These are phyloP conservation scores for Monosporascus sp. DNA, from an alignment of 2,329 filamentous ascomycete genomes.

Conservation along the genomic window DNA sequence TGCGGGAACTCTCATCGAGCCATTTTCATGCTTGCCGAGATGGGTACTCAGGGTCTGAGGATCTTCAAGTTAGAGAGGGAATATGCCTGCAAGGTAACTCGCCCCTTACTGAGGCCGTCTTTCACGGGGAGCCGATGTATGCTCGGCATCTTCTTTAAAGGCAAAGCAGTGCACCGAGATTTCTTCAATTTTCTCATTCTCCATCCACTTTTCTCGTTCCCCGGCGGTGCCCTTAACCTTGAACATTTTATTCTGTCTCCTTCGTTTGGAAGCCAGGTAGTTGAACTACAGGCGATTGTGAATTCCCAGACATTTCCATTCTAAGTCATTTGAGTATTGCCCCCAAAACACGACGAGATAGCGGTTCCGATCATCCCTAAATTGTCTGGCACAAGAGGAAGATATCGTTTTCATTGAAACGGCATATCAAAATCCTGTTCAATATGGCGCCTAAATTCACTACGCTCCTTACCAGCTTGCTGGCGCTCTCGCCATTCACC, in stretches of 20 bases:
- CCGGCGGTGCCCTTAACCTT: no score
- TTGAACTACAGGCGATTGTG: neutral
- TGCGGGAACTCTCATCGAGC: neutral
- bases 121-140: no score
- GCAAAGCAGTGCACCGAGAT: neutral
- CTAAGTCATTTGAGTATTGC: slow-evolving; percentile 5
- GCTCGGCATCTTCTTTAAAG: neutral
- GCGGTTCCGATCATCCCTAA: slow-evolving; percentile 5
- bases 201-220: neutral
- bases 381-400: slow-evolving; percentile 21
- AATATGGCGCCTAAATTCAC: slow-evolving; percentile 25
- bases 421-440: slow-evolving; percentile 2
- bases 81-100: neutral
- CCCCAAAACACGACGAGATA: neutral
- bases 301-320: slow-evolving; percentile 5
- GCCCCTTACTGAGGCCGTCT: no score
- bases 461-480: slow-evolving; percentile 21
- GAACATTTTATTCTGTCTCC: neutral
- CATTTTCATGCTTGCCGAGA: neutral
- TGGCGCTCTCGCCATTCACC: slow-evolving; percentile 22
- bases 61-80: neutral
- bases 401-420: neutral
- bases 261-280: neutral
- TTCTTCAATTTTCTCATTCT: neutral
- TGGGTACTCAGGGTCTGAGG: neutral